These are phyloP conservation scores for Trichaptum fuscoviolaceum DNA, from an alignment of 768 basidiomycete genomes.

Conservation along the genomic window DNA sequence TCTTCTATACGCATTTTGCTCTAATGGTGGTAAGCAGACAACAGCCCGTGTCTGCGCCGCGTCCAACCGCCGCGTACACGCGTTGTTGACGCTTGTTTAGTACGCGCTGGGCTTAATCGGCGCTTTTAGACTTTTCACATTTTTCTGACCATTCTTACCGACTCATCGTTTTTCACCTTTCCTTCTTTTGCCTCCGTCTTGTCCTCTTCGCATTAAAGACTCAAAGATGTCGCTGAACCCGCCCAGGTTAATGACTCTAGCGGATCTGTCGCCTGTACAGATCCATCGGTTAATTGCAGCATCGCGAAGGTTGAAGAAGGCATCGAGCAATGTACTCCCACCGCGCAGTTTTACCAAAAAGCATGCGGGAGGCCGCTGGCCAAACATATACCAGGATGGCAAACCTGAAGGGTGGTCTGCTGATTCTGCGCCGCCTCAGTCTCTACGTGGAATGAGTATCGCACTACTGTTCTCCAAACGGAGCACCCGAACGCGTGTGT, in stretches of 20 bases:
- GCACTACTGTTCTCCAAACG: conserved; percentile 92
- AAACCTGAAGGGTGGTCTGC: conserved; percentile 20
- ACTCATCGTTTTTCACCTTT: no score
- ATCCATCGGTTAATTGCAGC: conserved; percentile 62
- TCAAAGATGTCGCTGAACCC: background rate
- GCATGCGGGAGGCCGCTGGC: conserved; percentile 20
- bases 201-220: background rate
- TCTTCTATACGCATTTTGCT: conserved; percentile 86
- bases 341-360: conserved; percentile 34
- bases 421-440: conserved; percentile 63
- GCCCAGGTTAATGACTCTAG: conserved; percentile 64
- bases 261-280: conserved; percentile 76
- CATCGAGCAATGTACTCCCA: conserved; percentile 60
- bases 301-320: conserved; percentile 58
- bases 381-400: background rate
- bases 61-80: conserved; percentile 6
- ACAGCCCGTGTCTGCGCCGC: conserved; percentile 10
- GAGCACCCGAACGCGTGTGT: conserved; percentile 85
- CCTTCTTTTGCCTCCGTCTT: background rate
- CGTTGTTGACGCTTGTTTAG: conserved; percentile 8
- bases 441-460: conserved; percentile 76
- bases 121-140: background rate
- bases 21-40: conserved; percentile 10
- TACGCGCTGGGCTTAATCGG: background rate
- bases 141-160: background rate